Conservation (phyloP, 257 asterid genomes). For the Jacaranda copaia region DNA sequence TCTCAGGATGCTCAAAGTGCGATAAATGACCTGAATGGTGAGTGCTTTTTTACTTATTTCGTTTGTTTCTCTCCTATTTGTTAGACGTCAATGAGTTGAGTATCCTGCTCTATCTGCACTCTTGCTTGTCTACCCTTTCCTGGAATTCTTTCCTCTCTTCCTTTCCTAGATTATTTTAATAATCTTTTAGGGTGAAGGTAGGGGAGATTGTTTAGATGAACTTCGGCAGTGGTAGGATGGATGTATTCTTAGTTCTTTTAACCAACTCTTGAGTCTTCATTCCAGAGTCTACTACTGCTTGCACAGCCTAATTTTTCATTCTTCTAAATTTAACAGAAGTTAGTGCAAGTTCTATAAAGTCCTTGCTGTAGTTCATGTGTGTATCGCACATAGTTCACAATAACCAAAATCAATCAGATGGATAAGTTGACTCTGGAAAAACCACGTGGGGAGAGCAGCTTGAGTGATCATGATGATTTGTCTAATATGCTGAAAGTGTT, state of each 20-base stretch:
- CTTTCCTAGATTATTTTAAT: not conserved
- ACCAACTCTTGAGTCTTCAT: not conserved
- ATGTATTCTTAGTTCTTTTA: too few species aligned
- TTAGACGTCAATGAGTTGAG: not conserved
- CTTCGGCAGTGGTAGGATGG: not conserved
- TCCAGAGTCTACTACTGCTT: constrained; percentile 6
- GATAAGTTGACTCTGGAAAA: not conserved
- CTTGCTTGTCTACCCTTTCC: constrained; percentile 5
- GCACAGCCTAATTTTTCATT: not conserved
- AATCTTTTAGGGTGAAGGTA: not conserved
- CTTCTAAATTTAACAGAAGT: not conserved
- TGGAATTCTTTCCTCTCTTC: not conserved
- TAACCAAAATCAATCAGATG: not conserved
- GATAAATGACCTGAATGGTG: constrained; percentile 81
- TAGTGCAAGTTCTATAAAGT: not conserved
- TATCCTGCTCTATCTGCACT: not conserved
- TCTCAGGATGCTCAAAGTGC: constrained; percentile 88
- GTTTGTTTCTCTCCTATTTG: not conserved
- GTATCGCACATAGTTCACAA: not conserved
- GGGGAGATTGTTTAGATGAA: not conserved
- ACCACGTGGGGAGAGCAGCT: constrained; percentile 22
- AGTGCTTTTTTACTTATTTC: constrained; percentile 33
- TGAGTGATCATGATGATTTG: constrained; percentile 11
- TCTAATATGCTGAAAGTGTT: constrained; percentile 20
- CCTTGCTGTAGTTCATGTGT: not conserved